Base-by-base conservation (phyloP, 2,329 filamentous ascomycete genomes). In the Apiospora sp. region DNA sequence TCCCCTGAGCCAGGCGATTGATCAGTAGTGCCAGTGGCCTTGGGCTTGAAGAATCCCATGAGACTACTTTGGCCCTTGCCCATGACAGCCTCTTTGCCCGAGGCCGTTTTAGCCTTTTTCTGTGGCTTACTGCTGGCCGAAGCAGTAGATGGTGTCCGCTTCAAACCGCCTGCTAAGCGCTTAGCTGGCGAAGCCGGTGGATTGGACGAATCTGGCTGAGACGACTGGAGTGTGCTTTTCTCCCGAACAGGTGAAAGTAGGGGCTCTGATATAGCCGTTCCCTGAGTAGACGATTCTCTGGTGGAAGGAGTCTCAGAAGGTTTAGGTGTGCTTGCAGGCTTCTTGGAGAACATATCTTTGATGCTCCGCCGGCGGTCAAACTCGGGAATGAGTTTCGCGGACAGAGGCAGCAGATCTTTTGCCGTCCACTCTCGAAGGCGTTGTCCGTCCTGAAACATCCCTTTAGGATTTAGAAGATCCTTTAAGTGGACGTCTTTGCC, bases 291-390 rank as follows among this genome's bases (percentile, higher is more conserved):
- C 24, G 46, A 10, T 10, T 49, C 58, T 41, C 12, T 5, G 13
- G 10, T 72, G 3, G 73, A 69, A 27, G 73, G 75, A 43, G 73
- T 61, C 30, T 77, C 71, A 13, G 73, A 72, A 43, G 72, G 69
- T 71, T 77, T 75, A 19, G 73, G 67, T 73, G 74, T 34, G 72
- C 79, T 73, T 30, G 82, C 75, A 68, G 87, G 80, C 76, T 88
- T 92, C 77, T 88, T 91, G 73, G 86, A 86, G 80, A 98, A 98
- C 96, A 99, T 98, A 79, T 97, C 95, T 77, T 92, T 94, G 79
- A 99, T 98, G 80, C 87, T 98, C 76, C 90, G 90, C 27, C 96
- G 90, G 73, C 92, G 92, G 79, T 95, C 91, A 77, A 98, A 98
- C 77, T 98, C 95, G 1, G 94, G 92, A 72, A 98, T 92, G 13